phyloP scores from a whole-genome alignment of 2,329 filamentous ascomycete species.

The Cladosporium sp. region DNA sequence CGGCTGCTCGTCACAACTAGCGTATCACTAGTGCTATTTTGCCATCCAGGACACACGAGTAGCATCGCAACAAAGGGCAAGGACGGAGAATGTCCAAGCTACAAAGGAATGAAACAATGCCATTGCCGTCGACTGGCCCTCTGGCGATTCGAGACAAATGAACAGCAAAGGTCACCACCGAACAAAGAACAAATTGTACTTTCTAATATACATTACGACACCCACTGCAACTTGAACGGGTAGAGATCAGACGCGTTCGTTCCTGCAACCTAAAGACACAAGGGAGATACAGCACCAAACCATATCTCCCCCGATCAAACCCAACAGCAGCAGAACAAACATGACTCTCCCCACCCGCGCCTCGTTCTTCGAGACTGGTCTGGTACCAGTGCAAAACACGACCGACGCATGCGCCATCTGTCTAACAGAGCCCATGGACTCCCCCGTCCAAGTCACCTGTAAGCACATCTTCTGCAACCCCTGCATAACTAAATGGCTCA shows the following conservation, averaged over 20 bases:
- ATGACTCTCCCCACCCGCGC: not conserved
- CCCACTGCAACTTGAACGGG: not conserved
- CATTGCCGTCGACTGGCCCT: not conserved
- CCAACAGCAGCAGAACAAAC: not conserved
- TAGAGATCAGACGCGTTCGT: not conserved
- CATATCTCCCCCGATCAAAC: not conserved
- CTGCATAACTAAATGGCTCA: slow-evolving; percentile 11
- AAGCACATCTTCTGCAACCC: slow-evolving; percentile 9
- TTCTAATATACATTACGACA: not conserved
- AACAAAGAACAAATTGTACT: not conserved
- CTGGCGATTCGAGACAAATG: not conserved
- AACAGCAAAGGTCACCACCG: not conserved
- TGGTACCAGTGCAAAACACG: not conserved
- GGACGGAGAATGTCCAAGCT: not conserved
- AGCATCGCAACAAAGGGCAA: not conserved
- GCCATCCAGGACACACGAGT: no score
- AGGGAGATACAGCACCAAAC: not conserved
- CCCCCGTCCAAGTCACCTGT: not conserved
- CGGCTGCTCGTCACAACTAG: no score
- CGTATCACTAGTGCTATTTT: no score
- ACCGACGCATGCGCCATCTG: not conserved
- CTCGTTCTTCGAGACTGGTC: not conserved
- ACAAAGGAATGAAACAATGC: not conserved
- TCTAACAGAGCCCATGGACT: not conserved
- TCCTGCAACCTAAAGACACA: not conserved